A percentile compares a stretch with the other conserved stretches of the same genome.
phyloP scores from a whole-genome alignment of 176 grass and related monocot genomes.

The Metroxylon sagu region DNA sequence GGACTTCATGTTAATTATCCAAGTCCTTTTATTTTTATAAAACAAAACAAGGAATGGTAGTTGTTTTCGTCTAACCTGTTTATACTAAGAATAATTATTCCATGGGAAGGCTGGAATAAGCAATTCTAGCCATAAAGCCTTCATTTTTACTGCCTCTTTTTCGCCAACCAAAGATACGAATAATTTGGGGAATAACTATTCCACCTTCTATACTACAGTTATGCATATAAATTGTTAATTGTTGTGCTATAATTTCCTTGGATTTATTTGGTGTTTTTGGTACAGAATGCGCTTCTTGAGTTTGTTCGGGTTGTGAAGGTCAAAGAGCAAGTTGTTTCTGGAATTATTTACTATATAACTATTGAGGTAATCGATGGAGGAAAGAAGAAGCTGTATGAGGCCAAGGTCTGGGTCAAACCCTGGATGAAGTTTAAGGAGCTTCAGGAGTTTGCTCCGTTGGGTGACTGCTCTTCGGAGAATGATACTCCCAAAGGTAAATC shows the following conservation, averaged over 20 bases:
- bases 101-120: too few species aligned
- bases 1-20: too few species aligned
- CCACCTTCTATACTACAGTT: not conserved
- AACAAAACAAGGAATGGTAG: too few species aligned
- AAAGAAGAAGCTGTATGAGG: not conserved
- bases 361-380: not conserved
- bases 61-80: too few species aligned
- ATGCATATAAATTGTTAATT: not conserved
- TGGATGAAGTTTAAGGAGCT: constrained; percentile 1
- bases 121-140: too few species aligned
- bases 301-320: not conserved
- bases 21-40: too few species aligned
- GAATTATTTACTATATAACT: constrained; percentile 1
- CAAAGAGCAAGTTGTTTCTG: constrained; percentile 6
- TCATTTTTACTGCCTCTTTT: too few species aligned
- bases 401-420: not conserved
- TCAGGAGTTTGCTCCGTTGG: not conserved
- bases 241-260: not conserved
- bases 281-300: constrained; percentile 5
- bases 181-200: not conserved
- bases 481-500: too few species aligned
- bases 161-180: too few species aligned
- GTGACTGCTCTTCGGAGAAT: not conserved
- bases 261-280: not conserved
- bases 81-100: too few species aligned